Base-by-base conservation (phyloP, 2,329 filamentous ascomycete species). In the Pseudogymnoascus sp. region DNA sequence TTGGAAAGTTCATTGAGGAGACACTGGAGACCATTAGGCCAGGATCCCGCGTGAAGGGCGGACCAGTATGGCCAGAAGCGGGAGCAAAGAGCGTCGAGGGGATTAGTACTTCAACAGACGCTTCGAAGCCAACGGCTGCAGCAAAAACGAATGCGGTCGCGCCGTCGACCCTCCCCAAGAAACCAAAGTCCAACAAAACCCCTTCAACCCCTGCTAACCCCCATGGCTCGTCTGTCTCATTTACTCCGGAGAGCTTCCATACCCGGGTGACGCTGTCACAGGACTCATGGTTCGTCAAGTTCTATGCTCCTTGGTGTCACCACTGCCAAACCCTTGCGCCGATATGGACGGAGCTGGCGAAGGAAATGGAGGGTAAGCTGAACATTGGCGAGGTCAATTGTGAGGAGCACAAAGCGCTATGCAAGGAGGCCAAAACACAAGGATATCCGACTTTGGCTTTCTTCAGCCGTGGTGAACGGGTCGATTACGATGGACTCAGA, bases 231-330 rank as follows among this genome's bases (percentile, higher is more conserved):
- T 96, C 91, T 6, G 80, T 91, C 35, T 77, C 87, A 6, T 82
- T 99, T 62, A 92, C 87, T 1, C 87, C 90, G 0, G 92, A 97
- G 73, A 90, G 81, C 67, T 99, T 99, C 78, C 88, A 96, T 74
- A 86, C 84, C 64, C 80, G 88, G 38, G 93, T 99, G 57, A 96
- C 91, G 2, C 89, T 87, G 74, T 92, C 91, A 0, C 86, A 90
- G 67, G 92, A 97, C 67, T 88, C 93, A 5, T 99, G 95, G 95
- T 97, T 99, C 73, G 87, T 99, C 81, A 99, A 99, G 76, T 97
- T 99, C 75, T 97, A 97, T 74, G 93, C 91, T 17, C 96, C 95
- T 5, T 97, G 93, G 95, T 99, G 95, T 75, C 86, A 87, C 69
- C 95, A 99, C 77, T 99, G 96, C 76, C 90, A 96, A 77, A 90